A percentile compares a stretch with the other conserved stretches of the same genome.
Conservation (phyloP, 108 stramenopile genomes). For the Chaetoceros muelleri region DNA sequence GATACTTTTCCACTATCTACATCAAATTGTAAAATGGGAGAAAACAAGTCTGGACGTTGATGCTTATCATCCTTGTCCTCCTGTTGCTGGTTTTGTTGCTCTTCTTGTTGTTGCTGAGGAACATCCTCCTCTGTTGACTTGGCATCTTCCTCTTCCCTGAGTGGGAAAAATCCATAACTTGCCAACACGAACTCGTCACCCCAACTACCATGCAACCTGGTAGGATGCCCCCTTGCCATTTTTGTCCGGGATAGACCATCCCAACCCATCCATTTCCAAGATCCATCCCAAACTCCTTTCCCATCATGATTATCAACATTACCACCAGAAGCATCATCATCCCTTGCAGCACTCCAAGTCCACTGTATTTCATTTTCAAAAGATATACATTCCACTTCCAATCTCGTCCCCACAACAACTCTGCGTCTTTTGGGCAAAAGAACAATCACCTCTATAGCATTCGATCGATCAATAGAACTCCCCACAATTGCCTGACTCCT, state of each 20-base stretch:
- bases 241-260: background rate
- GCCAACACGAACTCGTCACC: background rate
- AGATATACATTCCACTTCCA: slow-evolving; percentile 1
- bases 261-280: no score
- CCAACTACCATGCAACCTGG: background rate
- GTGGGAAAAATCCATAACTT: background rate
- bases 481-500: background rate
- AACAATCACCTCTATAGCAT: background rate
- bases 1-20: background rate
- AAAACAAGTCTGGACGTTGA: background rate
- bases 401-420: background rate
- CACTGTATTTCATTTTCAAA: background rate
- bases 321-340: background rate
- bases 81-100: background rate
- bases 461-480: background rate
- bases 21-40: background rate
- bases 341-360: background rate
- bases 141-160: background rate
- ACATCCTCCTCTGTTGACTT: background rate
- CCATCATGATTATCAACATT: background rate
- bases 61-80: background rate
- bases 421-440: background rate
- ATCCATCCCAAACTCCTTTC: no score
- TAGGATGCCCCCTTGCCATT: background rate
- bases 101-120: background rate